phyloP scores from a whole-genome alignment of 164 flowering plant species.

The Umbilicus rupestris region DNA sequence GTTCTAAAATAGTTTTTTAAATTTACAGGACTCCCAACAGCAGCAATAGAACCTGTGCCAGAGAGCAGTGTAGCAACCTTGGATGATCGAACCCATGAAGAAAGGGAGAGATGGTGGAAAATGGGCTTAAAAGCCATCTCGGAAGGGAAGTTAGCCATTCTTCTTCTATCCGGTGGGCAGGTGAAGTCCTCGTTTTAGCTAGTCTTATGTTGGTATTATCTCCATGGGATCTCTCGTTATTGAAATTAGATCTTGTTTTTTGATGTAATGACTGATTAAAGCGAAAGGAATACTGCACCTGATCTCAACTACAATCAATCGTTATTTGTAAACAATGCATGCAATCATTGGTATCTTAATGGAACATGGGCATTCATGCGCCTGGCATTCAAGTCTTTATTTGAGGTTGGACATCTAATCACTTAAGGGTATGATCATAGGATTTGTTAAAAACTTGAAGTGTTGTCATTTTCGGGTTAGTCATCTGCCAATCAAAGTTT shows the following conservation, averaged over 20 bases:
- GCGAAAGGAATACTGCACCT: background rate
- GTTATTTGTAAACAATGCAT: background rate
- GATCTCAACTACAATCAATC: background rate
- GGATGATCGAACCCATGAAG: slow-evolving; percentile 60
- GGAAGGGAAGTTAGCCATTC: slow-evolving; percentile 77
- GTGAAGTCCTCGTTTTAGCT: slow-evolving; percentile 22
- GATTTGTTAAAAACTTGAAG: background rate
- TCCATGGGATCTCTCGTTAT: background rate
- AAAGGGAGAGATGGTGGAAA: slow-evolving; percentile 95
- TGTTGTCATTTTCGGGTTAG: background rate
- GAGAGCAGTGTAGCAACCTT: slow-evolving; percentile 71
- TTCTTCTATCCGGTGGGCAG: slow-evolving; percentile 97
- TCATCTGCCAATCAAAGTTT: background rate
- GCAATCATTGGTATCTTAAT: background rate
- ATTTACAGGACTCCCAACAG: slow-evolving; percentile 52
- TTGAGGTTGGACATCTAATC: too few species aligned
- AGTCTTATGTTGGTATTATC: background rate
- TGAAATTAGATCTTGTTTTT: background rate
- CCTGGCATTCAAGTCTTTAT: too few species aligned
- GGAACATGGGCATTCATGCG: background rate
- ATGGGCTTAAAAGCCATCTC: slow-evolving; percentile 89
- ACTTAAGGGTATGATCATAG: background rate
- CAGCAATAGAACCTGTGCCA: slow-evolving; percentile 85
- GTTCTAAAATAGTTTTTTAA: background rate
- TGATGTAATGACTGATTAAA: background rate